Percentiles rank a stretch among this genome's conserved stretches.
Conservation (phyloP, 140 eudicot genomes). For the Stevia rebaudiana region DNA sequence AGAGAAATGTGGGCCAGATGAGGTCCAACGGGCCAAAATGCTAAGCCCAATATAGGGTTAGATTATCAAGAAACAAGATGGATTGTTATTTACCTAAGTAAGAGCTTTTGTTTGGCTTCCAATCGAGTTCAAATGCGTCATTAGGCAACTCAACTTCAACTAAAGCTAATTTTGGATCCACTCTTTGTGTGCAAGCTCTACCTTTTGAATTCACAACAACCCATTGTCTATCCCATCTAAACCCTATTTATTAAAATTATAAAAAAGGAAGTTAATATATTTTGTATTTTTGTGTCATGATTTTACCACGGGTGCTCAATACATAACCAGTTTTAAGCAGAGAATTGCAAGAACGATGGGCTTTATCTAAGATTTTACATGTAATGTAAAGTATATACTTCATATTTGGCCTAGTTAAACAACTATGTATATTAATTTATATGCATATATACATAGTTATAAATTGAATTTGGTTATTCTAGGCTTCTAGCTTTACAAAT, state of each 20-base stretch:
- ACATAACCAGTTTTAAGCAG: not conserved
- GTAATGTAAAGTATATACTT: too few species aligned
- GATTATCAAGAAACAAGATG: not conserved
- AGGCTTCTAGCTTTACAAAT: too few species aligned
- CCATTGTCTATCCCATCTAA: constrained; percentile 89
- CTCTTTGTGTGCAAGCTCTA: constrained; percentile 75
- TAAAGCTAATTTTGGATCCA: constrained; percentile 72
- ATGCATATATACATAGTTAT: too few species aligned
- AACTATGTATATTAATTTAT: too few species aligned
- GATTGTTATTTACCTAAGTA: constrained; percentile 37
- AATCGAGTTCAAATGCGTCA: constrained; percentile 51
- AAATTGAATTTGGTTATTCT: too few species aligned
- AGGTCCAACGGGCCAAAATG: not conserved
- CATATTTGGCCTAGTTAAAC: too few species aligned
- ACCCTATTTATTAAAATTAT: constrained; percentile 39
- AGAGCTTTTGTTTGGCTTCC: constrained; percentile 57
- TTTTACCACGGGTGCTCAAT: too few species aligned
- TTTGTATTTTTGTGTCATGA: too few species aligned
- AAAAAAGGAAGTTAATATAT: not conserved
- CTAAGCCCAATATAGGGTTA: not conserved
- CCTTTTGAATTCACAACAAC: constrained; percentile 70
- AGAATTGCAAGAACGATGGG: too few species aligned
- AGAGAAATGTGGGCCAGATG: not conserved
- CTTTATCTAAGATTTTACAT: too few species aligned
- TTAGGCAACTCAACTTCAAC: constrained; percentile 59